These are phyloP conservation scores for Thinopyrum elongatum DNA, from an alignment of 176 grass and related monocot genomes.

Conservation along the genomic window DNA sequence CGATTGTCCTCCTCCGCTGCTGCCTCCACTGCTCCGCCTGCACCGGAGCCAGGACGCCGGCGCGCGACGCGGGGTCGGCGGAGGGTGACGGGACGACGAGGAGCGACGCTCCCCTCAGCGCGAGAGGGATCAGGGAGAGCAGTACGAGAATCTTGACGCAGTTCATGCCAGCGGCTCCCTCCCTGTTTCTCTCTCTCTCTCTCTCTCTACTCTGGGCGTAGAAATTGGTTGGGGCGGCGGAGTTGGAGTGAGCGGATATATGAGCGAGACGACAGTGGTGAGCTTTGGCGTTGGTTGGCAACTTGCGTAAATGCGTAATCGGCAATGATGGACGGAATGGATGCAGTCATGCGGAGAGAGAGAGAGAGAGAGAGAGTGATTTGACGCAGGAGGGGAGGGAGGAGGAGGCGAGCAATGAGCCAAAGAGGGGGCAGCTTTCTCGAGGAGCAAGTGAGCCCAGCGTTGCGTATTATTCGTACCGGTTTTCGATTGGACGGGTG, in stretches of 20 bases:
- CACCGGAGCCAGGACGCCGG: not conserved
- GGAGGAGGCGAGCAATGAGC: constrained; percentile 8
- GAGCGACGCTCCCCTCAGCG: constrained; percentile 32
- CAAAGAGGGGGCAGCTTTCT: not conserved
- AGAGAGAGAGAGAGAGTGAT: constrained; percentile 42
- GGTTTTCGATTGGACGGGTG: constrained; percentile 2
- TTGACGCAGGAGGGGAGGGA: constrained; percentile 39
- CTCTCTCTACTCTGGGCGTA: not conserved
- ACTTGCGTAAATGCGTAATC: constrained; percentile 11
- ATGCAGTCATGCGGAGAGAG: not conserved
- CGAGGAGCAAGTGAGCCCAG: not conserved
- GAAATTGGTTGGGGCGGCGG: not conserved
- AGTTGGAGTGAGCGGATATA: not conserved
- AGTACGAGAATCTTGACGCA: constrained; percentile 44
- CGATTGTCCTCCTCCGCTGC: not conserved
- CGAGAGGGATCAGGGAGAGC: constrained; percentile 41
- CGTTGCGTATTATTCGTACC: constrained; percentile 12
- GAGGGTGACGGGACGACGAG: constrained; percentile 24
- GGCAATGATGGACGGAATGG: constrained; percentile 28
- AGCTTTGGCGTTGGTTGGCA: not conserved
- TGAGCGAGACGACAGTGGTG: not conserved
- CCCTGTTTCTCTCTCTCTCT: not conserved
- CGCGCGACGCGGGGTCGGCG: not conserved
- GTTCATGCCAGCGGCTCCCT: constrained; percentile 26
- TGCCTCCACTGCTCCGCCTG: not conserved